Base-by-base conservation (phyloP, 2,329 filamentous ascomycete species). In the Aspergillus persii region DNA sequence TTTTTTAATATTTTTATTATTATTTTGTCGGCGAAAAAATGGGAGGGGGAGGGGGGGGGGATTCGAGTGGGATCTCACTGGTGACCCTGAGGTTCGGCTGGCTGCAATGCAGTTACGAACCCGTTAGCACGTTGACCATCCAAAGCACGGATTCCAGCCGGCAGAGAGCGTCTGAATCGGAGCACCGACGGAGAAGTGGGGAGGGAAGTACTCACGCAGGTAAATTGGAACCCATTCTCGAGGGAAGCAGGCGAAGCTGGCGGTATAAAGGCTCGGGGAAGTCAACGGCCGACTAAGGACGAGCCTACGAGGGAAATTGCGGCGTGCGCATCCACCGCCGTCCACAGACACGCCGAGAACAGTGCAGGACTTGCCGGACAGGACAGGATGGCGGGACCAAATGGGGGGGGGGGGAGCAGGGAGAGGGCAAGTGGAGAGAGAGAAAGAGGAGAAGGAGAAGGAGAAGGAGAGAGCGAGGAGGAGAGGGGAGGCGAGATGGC, bases 81-180 rank as follows among this genome's bases (percentile, higher is more conserved):
- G 93, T 97, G 68, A 98, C 87, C 79, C 94, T 88, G 74, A 98
- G 83, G 80, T 97, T 98, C 73, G 91, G 87, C 80, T 89, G 87
- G 77, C 89, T 91, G 70, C 51, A 68, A 61, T 57, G 61, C 58
- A 53, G 53, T 36, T 33, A 60, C 44, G 56, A 48, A 63, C 70
- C 60, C 72, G 68, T 70, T 61, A 73, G 68, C 62, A 65, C 29
- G 4, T 41, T 41, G 36, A 41, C 12, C 12, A 41, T 41, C 12
- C 18, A 54, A 46, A 7, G 18, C 56, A 51, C 56, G 6, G 31
- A 41, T 41, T 41, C 18, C 18, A 23, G 18, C 18, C 12, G 44
- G 44, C 18, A 47, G 27, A 11, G 15, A 11, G 18, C 9, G 26
- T 9, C 12, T 11, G 44, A 47, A 12, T 47, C 23, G 18, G 18